Evolutionary conservation across 2,329 filamentous ascomycete genomes (phyloP).

Genomic region (Claviceps sp.): DNA sequence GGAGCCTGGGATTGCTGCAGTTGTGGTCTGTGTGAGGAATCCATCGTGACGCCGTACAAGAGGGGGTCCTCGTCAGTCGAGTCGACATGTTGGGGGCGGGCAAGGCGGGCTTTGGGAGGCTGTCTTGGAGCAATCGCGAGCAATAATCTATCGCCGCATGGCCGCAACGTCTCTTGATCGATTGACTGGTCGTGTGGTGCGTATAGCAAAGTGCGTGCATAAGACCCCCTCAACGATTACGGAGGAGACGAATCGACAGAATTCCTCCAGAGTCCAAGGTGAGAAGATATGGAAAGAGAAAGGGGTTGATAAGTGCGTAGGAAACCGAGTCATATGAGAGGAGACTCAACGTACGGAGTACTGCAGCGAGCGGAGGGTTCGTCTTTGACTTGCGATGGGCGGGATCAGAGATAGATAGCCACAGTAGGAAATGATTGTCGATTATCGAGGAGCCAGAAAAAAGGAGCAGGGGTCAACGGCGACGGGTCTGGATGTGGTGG

Average conservation of each 20-base stretch:
- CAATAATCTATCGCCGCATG: constrained; percentile 9
- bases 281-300: background rate
- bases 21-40: constrained; percentile 5
- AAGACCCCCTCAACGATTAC: background rate
- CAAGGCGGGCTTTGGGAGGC: constrained; percentile 4
- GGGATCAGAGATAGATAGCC: background rate
- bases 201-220: background rate
- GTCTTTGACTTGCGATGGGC: constrained; percentile 2
- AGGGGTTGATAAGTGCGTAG: background rate
- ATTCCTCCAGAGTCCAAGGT: background rate
- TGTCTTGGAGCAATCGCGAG: constrained; percentile 4
- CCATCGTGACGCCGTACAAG: constrained; percentile 7
- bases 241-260: background rate
- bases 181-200: background rate
- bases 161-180: background rate
- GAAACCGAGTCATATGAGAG: background rate
- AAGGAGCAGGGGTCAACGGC: background rate
- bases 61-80: constrained; percentile 3
- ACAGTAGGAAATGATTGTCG: constrained; percentile 2
- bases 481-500: background rate
- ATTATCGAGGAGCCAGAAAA: background rate
- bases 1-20: constrained; percentile 1
- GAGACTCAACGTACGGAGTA: background rate
- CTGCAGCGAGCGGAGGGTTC: background rate
- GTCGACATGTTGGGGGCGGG: constrained; percentile 8